These are phyloP conservation scores for Acanthamoeba royreba DNA, from an alignment of 208 protist genomes.

Conservation along the genomic window DNA sequence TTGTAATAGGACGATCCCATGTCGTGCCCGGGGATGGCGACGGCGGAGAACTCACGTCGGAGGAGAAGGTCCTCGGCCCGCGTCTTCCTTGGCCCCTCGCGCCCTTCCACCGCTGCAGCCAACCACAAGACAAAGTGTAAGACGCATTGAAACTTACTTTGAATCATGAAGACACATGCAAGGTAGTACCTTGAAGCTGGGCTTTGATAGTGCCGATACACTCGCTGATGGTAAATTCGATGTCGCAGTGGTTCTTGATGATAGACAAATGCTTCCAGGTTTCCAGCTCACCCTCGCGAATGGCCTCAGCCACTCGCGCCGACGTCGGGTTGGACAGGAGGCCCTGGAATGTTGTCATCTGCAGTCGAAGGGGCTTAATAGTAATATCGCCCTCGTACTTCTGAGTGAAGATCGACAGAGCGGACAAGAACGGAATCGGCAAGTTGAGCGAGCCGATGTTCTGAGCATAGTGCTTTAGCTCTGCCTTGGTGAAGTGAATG, in stretches of 20 bases:
- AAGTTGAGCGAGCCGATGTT: neutral
- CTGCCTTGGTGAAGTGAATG: slow-evolving; percentile 12
- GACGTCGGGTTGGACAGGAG: slow-evolving; percentile 10
- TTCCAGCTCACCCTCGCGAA: neutral
- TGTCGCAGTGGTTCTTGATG: slow-evolving; percentile 34
- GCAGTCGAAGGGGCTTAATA: neutral
- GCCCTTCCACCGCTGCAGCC: neutral
- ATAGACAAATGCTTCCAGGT: slow-evolving; percentile 8
- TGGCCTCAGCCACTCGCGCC: neutral
- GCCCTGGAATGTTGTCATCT: neutral
- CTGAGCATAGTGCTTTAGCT: slow-evolving; percentile 20
- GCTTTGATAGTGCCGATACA: neutral
- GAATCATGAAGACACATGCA: neutral
- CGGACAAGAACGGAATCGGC: neutral
- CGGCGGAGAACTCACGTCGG: neutral
- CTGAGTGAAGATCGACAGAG: neutral
- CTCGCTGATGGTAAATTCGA: slow-evolving; percentile 23
- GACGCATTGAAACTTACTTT: neutral
- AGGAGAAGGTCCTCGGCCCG: neutral
- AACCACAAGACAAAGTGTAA: neutral
- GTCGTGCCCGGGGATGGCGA: neutral
- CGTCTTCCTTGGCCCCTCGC: neutral
- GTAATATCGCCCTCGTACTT: slow-evolving; percentile 26
- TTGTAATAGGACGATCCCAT: neutral
- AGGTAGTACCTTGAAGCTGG: neutral